Evolutionary conservation across 169 alveolate species (phyloP).

Genomic region (Condylostoma magnum): DNA sequence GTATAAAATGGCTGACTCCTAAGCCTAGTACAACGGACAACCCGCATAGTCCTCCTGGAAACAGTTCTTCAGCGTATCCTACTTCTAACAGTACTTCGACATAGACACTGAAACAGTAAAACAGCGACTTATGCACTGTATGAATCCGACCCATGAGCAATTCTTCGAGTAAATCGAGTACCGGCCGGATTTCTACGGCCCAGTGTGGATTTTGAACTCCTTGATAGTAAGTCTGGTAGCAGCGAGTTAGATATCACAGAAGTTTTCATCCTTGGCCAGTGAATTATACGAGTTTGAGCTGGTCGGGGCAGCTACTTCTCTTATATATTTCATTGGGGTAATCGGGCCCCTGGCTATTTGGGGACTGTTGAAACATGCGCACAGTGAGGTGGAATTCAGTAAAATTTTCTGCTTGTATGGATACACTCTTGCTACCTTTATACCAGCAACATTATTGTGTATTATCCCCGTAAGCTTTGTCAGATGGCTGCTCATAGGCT

Average conservation of each 20-base stretch:
- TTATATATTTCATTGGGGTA: slow-evolving; percentile 51
- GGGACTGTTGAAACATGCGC: slow-evolving; percentile 52
- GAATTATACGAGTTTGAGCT: slow-evolving; percentile 48
- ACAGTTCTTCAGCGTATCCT: not conserved
- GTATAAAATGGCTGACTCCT: no score
- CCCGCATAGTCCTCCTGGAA: no score
- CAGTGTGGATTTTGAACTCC: slow-evolving; percentile 62
- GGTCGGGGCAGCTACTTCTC: slow-evolving; percentile 48
- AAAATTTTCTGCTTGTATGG: slow-evolving; percentile 57
- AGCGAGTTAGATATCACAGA: slow-evolving; percentile 29
- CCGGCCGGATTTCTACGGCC: slow-evolving; percentile 64
- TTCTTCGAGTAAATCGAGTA: slow-evolving; percentile 48
- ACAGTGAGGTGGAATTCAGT: slow-evolving; percentile 32
- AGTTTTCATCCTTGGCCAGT: not conserved
- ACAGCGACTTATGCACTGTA: slow-evolving; percentile 3
- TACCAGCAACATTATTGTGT: slow-evolving; percentile 50
- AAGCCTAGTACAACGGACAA: no score
- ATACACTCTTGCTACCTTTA: slow-evolving; percentile 46
- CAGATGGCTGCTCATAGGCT: slow-evolving; percentile 48
- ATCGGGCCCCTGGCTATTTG: slow-evolving; percentile 46
- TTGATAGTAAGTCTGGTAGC: slow-evolving; percentile 55
- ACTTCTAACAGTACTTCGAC: slow-evolving; percentile 1
- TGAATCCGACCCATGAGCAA: slow-evolving; percentile 50
- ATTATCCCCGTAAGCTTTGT: slow-evolving; percentile 33
- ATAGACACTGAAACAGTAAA: slow-evolving; percentile 1